Base-by-base conservation (phyloP, 2,329 filamentous ascomycete species). In the Beauveria varroae region DNA sequence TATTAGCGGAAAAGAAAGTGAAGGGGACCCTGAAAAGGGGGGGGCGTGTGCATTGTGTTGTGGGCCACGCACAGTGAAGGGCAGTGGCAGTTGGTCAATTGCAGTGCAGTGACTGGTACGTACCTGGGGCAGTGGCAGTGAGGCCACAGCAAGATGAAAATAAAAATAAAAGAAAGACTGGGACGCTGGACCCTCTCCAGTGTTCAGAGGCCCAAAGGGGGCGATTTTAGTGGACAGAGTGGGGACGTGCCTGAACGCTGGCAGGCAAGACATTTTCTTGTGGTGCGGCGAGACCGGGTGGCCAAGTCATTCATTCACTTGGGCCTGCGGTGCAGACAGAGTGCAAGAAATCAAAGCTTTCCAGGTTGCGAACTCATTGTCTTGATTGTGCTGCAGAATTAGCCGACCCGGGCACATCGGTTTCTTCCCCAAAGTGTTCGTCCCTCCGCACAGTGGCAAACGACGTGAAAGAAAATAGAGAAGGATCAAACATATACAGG, bases 41-140 rank as follows among this genome's bases (percentile, higher is more conserved):
- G 55, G 55, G 55, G 55, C 44, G 57, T 52, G 57, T 53, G 49
- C 47, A 53, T 52, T 16, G 16, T 41, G 30, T 18, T 50, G 44
- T 40, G 40, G 14, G 44, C 40, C 30, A 16, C 37, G 28, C 47
- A 26, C 18, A 50, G 47, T 16, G 12, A 47, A 47, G 22, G 10
- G 34, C 12, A 37, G 12, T 37, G 12, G 30, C 12, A 34, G 34
- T 37, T 37, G 34, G 34, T 37, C 34, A 37, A 37, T 16, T 12
- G 34, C 34, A 37, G 34, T 37, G 34, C 34, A 16, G 34, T 37
- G 34, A 16, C 12, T 37, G 34, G 12, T 37, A 37, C 34, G 34
- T 37, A 14, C 34, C 50, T 52, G 50, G 50, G 28, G 3, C 50
- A 12, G 16, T 52, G 22, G 28, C 50, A 30, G 24, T 22, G 24